Base-by-base conservation (phyloP, 305 asterid species). In the Fraxinus platypoda region DNA sequence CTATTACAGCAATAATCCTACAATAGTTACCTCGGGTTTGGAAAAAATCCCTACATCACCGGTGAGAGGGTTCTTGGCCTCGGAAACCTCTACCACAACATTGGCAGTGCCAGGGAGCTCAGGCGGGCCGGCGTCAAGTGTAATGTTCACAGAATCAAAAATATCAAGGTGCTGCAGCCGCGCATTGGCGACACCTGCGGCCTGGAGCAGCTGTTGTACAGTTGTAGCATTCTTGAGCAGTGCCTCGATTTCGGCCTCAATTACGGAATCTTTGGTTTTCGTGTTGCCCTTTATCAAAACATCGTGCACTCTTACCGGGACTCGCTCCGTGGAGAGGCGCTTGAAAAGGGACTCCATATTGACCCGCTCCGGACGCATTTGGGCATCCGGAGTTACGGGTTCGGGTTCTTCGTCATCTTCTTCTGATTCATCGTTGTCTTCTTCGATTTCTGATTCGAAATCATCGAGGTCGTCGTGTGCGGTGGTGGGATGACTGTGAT, bases 101-200 rank as follows among this genome's bases (percentile, higher is more conserved):
- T 97, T 97, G 13, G 97, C 91, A 1, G 98, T 93, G 21, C 98
- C 98, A 12, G 99, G 98, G 23, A 97, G 92, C 86, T 97, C 98
- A 33, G 90, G 91, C n/a, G 99, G 99, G 0, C 99, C 99, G 0
- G 97, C 85, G 78, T 93, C 98, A 6, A 97, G 91, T 7, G 95
- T 91, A 73, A 97, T 90, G 54, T 66, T 89, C 74, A 94, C 97
- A 6, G 98, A 89, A 80, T 97, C 98, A 38, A 97, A 97, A 73
- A 97, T 88, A 38, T 91, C 97, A 7, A 97, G 88, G 33, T 82
- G 85, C 3, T 90, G 93, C 85, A 97, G 92, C 82, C 91, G 88
- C 46, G 87, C 85, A 87, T 87, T 91, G 70, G 92, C 97, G 25
- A 87, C 37, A 71, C 84, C 59, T 21, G 97, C 91, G 28, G 97